Evolutionary conservation across 2,329 filamentous ascomycete species (phyloP).

Genomic region (Phaeosphaeria sp.): DNA sequence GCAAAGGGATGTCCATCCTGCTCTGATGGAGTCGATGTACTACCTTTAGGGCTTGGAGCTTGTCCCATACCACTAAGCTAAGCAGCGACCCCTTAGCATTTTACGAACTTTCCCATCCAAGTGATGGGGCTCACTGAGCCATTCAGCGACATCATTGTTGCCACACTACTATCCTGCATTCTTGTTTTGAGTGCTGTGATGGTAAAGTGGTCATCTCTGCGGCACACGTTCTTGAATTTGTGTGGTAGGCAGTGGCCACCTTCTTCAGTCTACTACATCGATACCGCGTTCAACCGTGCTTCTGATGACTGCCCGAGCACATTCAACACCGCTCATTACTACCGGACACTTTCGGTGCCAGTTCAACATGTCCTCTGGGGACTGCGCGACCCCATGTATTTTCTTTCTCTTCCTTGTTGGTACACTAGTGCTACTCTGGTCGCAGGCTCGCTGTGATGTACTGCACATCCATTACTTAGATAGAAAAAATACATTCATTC

Average conservation of each 20-base stretch:
- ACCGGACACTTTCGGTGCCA: neutral
- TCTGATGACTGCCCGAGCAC: neutral
- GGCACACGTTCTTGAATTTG: neutral
- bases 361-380: neutral
- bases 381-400: neutral
- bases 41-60: conserved; percentile 30
- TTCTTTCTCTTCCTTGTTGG: neutral
- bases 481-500: neutral
- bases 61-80: neutral
- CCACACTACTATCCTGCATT: neutral
- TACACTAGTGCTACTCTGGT: neutral
- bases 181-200: neutral
- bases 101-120: conserved; percentile 12
- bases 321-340: neutral
- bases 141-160: conserved; percentile 23
- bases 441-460: neutral
- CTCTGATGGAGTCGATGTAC: conserved; percentile 38
- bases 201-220: neutral
- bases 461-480: neutral
- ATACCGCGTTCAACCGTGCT: neutral
- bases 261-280: neutral
- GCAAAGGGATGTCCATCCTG: conserved; percentile 28
- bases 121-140: conserved; percentile 29
- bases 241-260: neutral
- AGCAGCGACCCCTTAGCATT: neutral